These are phyloP conservation scores for Prinsepia uniflora DNA, from an alignment of 306 rosid species.

Conservation along the genomic window DNA sequence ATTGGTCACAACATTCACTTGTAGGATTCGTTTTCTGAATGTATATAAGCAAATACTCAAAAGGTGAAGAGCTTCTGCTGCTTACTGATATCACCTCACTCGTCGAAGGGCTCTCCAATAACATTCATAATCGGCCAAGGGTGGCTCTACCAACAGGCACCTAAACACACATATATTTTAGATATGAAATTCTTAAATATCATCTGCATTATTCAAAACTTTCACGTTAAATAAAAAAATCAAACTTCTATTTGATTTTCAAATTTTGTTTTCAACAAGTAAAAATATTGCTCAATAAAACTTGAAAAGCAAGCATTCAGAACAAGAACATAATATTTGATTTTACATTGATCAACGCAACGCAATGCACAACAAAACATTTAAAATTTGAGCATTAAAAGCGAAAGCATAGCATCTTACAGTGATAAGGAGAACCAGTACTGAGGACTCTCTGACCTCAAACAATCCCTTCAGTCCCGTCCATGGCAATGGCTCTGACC, in stretches of 20 bases:
- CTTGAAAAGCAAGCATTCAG: not conserved
- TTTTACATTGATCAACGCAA: not conserved
- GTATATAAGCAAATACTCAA: not conserved
- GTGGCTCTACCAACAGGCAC: constrained; percentile 90
- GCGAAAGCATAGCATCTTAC: constrained; percentile 26
- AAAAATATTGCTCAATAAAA: not conserved
- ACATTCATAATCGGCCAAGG: constrained; percentile 87
- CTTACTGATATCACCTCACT: constrained; percentile 59
- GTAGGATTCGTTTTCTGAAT: not conserved
- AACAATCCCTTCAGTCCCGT: constrained; percentile 80
- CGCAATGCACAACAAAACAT: not conserved
- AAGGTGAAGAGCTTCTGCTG: constrained; percentile 15
- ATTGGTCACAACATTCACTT: constrained; percentile 40
- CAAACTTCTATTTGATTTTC: too few relatives aligned
- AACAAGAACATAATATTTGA: not conserved
- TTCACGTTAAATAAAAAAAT: too few relatives aligned
- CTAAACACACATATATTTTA: constrained; percentile 22
- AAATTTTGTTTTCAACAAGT: not conserved
- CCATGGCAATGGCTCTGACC: constrained; percentile 91
- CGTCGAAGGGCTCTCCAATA: constrained; percentile 75
- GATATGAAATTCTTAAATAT: not conserved
- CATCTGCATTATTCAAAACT: not conserved
- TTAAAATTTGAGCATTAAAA: not conserved
- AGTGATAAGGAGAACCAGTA: constrained; percentile 78
- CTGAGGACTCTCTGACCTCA: constrained; percentile 80